phyloP scores from a whole-genome alignment of 148 eudicot genomes.

The Chenopodium formosanum region DNA sequence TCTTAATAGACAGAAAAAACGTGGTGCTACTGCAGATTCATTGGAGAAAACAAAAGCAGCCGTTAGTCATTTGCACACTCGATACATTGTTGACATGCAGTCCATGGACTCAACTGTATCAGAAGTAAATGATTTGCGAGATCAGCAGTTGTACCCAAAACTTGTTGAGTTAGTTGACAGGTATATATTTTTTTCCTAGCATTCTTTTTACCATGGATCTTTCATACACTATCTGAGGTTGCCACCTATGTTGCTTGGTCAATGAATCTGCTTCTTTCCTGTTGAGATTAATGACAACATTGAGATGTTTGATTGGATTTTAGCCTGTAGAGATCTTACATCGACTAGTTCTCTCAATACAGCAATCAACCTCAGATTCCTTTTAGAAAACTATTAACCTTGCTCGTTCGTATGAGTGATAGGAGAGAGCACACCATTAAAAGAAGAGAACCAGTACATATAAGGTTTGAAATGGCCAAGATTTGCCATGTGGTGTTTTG shows the following conservation, averaged over 20 bases:
- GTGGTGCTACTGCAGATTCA: constrained; percentile 67
- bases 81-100: constrained; percentile 98
- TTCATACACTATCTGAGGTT: neutral
- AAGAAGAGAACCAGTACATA: too few species aligned
- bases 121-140: constrained; percentile 90
- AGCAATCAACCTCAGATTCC: too few species aligned
- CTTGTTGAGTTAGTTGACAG: constrained; percentile 80
- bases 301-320: neutral
- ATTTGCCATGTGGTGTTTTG: neutral
- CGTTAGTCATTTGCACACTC: constrained; percentile 94
- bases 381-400: too few species aligned
- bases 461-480: too few species aligned
- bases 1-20: constrained; percentile 83
- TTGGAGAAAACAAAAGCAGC: constrained; percentile 97
- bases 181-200: constrained; percentile 35
- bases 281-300: neutral
- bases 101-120: constrained; percentile 93
- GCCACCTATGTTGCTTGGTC: neutral
- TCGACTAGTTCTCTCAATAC: neutral
- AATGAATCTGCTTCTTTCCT: neutral
- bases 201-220: neutral
- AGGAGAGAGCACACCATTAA: too few species aligned
- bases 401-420: too few species aligned
- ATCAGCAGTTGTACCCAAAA: constrained; percentile 88
- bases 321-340: neutral